phyloP scores from a whole-genome alignment of 371 early-diverging fungal species.

The Haplosporangium sp. region DNA sequence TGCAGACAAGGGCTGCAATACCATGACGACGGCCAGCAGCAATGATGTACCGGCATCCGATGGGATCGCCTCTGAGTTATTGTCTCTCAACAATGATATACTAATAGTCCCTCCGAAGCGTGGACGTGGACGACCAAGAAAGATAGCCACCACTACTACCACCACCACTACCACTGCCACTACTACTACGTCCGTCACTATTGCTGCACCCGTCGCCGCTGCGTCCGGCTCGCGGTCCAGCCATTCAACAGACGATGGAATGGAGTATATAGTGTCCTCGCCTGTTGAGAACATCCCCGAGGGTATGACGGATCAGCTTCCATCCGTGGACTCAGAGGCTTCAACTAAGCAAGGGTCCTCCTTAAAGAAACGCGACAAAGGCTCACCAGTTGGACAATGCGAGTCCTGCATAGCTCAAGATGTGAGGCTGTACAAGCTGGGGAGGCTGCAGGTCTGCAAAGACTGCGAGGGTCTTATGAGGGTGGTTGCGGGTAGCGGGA shows the following conservation, averaged over 20 bases:
- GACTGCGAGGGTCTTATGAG: slow-evolving; percentile 25
- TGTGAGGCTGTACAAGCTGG: slow-evolving; percentile 14
- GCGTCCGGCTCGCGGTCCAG: background rate
- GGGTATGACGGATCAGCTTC: background rate
- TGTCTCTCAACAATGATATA: too few species aligned
- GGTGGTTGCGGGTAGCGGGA: slow-evolving; percentile 19
- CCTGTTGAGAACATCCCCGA: background rate
- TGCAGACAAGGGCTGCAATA: too few species aligned
- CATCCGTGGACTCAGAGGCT: background rate
- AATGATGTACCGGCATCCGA: too few species aligned
- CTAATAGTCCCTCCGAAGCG: too few species aligned
- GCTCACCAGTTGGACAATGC: background rate
- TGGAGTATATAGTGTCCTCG: background rate
- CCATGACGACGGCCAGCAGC: too few species aligned
- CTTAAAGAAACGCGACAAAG: background rate
- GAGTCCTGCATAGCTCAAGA: slow-evolving; percentile 21
- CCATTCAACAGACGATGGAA: too few species aligned
- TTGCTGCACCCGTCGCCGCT: background rate
- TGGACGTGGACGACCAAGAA: slow-evolving; percentile 28
- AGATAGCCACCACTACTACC: background rate
- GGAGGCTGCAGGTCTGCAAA: slow-evolving; percentile 23
- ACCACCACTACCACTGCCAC: background rate
- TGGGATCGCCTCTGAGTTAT: too few species aligned
- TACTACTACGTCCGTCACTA: background rate
- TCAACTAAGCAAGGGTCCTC: background rate